A percentile compares a stretch with the other conserved stretches of the same genome.
phyloP scores from a whole-genome alignment of 345 rosid genomes.

The Cardamine resedifolia region DNA sequence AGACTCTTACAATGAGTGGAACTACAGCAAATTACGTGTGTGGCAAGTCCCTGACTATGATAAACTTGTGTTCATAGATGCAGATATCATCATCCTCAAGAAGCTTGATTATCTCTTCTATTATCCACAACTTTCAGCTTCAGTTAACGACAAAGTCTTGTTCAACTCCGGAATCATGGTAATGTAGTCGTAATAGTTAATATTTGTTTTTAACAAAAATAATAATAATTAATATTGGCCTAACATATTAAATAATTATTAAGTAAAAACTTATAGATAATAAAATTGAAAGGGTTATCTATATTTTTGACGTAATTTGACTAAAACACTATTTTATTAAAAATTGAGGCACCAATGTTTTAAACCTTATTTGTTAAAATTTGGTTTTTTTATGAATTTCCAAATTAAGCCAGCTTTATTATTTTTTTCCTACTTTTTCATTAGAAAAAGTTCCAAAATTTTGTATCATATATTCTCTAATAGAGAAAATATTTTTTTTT shows the following conservation, averaged over 20 bases:
- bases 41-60: slow-evolving; percentile 67
- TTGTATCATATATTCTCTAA: too few relatives aligned
- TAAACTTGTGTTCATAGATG: slow-evolving; percentile 70
- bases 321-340: not conserved
- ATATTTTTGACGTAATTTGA: not conserved
- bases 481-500: too few relatives aligned
- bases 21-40: slow-evolving; percentile 79
- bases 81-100: slow-evolving; percentile 55
- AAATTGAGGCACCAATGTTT: not conserved
- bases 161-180: slow-evolving; percentile 93
- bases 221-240: not conserved
- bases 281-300: not conserved
- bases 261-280: not conserved
- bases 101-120: slow-evolving; percentile 58
- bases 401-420: not conserved
- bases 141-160: slow-evolving; percentile 38
- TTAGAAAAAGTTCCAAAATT: too few relatives aligned
- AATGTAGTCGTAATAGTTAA: too few relatives aligned
- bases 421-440: not conserved
- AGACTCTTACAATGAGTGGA: slow-evolving; percentile 82
- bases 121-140: slow-evolving; percentile 71
- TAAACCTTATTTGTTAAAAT: not conserved
- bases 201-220: too few relatives aligned
- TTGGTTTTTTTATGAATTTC: not conserved
- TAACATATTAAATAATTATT: not conserved